phyloP scores from a whole-genome alignment of 2,329 filamentous ascomycete genomes.

The Chaetomiaceae sp. region DNA sequence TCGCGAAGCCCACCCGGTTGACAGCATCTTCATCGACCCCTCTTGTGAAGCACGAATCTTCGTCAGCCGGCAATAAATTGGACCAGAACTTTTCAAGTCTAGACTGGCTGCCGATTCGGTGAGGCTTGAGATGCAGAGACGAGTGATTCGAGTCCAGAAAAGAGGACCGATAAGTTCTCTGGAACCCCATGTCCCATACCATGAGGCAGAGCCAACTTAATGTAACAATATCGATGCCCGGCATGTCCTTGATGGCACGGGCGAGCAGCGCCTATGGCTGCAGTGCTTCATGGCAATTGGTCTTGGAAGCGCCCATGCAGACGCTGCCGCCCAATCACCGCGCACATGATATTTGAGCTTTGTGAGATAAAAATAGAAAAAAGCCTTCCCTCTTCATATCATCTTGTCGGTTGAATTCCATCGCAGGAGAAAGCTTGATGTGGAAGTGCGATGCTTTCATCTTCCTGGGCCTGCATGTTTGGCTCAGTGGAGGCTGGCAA shows the following conservation, averaged over 20 bases:
- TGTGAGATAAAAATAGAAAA: background rate
- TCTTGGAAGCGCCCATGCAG: background rate
- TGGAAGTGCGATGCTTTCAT: background rate
- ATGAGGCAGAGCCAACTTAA: background rate
- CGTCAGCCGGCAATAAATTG: too few relatives aligned
- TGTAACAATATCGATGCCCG: too few relatives aligned
- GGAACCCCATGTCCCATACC: too few relatives aligned
- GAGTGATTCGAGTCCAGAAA: too few relatives aligned
- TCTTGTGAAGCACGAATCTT: too few relatives aligned
- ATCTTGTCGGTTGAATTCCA: background rate
- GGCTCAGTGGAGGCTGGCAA: too few relatives aligned
- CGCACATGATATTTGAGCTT: background rate
- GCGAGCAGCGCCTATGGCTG: background rate
- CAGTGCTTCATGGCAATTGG: conserved; percentile 1
- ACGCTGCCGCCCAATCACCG: background rate
- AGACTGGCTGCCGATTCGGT: too few relatives aligned
- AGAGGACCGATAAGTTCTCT: too few relatives aligned
- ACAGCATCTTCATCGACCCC: background rate
- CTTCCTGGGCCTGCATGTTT: too few relatives aligned
- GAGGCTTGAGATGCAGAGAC: too few relatives aligned
- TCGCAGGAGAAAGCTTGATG: background rate
- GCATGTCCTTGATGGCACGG: background rate
- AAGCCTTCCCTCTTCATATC: background rate
- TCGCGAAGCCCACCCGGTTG: background rate
- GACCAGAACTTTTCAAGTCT: too few relatives aligned